Conservation (phyloP, 2,329 filamentous ascomycete genomes). For the Cryphonectria japonica region DNA sequence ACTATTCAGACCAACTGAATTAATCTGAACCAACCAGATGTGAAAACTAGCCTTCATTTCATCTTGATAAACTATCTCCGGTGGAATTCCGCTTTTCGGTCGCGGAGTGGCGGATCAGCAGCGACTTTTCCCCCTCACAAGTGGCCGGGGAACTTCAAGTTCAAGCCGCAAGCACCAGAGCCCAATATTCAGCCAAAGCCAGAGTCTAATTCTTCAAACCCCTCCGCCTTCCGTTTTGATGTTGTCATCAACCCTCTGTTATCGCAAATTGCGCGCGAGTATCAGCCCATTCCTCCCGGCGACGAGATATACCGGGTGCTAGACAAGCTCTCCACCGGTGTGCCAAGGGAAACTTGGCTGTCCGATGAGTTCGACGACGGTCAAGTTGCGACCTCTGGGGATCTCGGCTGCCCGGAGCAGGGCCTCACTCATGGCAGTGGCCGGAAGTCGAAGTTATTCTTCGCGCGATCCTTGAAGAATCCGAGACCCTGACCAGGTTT, state of each 20-base stretch:
- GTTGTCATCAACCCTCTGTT: conserved; percentile 36
- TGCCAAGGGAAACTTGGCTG: conserved; percentile 38
- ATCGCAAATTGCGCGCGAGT: conserved; percentile 34
- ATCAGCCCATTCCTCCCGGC: conserved; percentile 36
- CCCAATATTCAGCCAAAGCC: conserved; percentile 27
- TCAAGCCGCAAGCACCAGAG: conserved; percentile 1
- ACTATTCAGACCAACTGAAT: too few species aligned
- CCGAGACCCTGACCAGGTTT: conserved; percentile 34
- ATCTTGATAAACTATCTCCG: too few species aligned
- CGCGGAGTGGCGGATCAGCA: too few species aligned
- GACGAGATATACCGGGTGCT: conserved; percentile 44
- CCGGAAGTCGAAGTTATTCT: conserved; percentile 14
- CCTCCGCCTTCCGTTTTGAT: conserved; percentile 32
- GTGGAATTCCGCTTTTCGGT: too few species aligned
- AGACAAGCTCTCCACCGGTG: conserved; percentile 35
- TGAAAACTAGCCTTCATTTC: too few species aligned
- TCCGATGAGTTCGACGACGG: conserved; percentile 52
- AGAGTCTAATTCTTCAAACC: conserved; percentile 23
- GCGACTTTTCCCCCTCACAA: too few species aligned
- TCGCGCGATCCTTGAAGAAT: conserved; percentile 30
- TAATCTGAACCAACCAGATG: too few species aligned
- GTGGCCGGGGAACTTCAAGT: too few species aligned
- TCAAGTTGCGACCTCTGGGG: conserved; percentile 28
- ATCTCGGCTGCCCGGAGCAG: conserved; percentile 32
- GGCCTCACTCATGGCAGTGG: not conserved